Evolutionary conservation across 2,329 filamentous ascomycete genomes (phyloP).

Genomic region (Alternaria sp.): DNA sequence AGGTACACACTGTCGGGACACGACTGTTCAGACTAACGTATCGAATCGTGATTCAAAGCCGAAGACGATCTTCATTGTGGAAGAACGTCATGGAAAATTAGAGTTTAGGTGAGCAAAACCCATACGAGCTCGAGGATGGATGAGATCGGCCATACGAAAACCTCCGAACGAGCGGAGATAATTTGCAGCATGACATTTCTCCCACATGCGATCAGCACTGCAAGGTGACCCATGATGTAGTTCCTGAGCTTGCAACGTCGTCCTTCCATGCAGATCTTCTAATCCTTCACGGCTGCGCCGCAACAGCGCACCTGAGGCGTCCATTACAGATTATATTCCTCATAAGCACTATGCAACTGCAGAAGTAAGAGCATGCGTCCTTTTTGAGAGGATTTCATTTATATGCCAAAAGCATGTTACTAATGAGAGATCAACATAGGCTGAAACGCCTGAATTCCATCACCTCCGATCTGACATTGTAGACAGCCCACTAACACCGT

Average conservation of each 20-base stretch:
- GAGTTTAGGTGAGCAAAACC: neutral
- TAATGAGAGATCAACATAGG: neutral
- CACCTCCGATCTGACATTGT: neutral
- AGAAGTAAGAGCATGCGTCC: neutral
- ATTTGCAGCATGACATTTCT: neutral
- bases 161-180: neutral
- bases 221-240: neutral
- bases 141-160: neutral
- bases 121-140: neutral
- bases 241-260: neutral
- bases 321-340: neutral
- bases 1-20: neutral
- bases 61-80: neutral
- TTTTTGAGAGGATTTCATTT: neutral
- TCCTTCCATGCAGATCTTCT: neutral
- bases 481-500: neutral
- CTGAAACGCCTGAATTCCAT: neutral
- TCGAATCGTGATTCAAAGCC: slow-evolving; percentile 1
- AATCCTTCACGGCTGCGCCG: neutral
- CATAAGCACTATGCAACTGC: neutral
- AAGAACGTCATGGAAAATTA: neutral
- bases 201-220: neutral
- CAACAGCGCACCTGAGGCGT: neutral
- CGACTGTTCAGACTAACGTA: neutral
- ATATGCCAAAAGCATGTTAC: neutral